A percentile compares a stretch with the other conserved stretches of the same genome.
Conservation (phyloP, 2,329 filamentous ascomycete genomes). For the Thelonectria discophora region DNA sequence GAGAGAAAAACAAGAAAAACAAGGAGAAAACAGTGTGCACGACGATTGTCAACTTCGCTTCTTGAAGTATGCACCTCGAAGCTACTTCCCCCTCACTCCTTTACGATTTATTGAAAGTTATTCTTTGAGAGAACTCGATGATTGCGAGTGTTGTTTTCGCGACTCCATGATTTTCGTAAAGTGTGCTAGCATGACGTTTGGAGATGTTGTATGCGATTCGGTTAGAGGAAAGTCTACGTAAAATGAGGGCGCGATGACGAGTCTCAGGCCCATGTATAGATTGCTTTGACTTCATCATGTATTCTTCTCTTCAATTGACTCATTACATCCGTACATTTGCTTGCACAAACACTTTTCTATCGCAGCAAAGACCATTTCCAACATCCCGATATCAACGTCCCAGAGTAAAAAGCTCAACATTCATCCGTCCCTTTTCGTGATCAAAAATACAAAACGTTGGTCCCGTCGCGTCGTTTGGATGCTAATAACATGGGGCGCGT, state of each 20-base stretch:
- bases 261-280: background rate
- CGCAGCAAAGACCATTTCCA: background rate
- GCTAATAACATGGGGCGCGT: background rate
- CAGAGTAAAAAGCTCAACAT: no score
- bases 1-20: background rate
- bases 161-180: no score
- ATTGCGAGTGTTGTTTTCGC: background rate
- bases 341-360: slow-evolving; percentile 7
- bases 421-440: no score
- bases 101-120: background rate
- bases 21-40: background rate
- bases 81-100: background rate
- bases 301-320: background rate
- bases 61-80: background rate
- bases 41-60: background rate
- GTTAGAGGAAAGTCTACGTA: background rate
- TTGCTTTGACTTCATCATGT: slow-evolving; percentile 10
- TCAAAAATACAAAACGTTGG: no score
- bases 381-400: no score
- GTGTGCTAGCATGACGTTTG: no score
- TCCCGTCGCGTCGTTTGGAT: background rate
- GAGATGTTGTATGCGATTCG: background rate
- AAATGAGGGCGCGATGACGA: slow-evolving; percentile 3
- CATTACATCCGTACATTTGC: slow-evolving; percentile 7
- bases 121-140: background rate